phyloP scores from a whole-genome alignment of 1,139 yeast species.

The Citeromyces hawaiiensis region DNA sequence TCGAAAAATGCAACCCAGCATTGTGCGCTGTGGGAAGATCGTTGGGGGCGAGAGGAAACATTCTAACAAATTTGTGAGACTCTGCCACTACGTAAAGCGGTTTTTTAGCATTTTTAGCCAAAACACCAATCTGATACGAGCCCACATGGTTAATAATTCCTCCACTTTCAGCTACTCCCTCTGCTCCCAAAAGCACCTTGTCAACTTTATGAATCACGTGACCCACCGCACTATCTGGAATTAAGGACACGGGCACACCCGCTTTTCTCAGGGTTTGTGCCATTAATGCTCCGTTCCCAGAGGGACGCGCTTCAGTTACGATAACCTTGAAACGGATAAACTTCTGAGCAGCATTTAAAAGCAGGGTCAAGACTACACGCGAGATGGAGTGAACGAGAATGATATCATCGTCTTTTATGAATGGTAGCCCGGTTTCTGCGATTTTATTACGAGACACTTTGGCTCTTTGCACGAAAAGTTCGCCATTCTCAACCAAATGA shows the following conservation, averaged over 20 bases:
- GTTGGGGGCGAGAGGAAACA: slow-evolving; percentile 88
- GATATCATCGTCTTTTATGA: slow-evolving; percentile 86
- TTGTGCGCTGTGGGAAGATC: slow-evolving; percentile 55
- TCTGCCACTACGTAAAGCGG: slow-evolving; percentile 94
- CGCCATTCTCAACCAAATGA: slow-evolving; percentile 88
- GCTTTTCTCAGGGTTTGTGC: slow-evolving; percentile 53
- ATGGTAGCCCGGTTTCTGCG: slow-evolving; percentile 79
- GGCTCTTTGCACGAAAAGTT: slow-evolving; percentile 82
- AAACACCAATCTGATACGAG: slow-evolving; percentile 85
- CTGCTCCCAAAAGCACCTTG: slow-evolving; percentile 93
- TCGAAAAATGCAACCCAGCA: slow-evolving; percentile 26
- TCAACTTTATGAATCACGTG: slow-evolving; percentile 85
- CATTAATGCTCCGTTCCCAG: slow-evolving; percentile 56
- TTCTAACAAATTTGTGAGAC: slow-evolving; percentile 89
- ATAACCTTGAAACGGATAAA: slow-evolving; percentile 78
- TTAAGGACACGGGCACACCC: slow-evolving; percentile 86
- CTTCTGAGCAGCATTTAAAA: slow-evolving; percentile 61
- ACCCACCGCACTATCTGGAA: slow-evolving; percentile 92
- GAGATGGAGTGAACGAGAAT: slow-evolving; percentile 87
- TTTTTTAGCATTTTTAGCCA: slow-evolving; percentile 81
- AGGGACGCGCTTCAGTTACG: slow-evolving; percentile 85
- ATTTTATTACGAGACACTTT: slow-evolving; percentile 80
- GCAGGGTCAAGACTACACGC: slow-evolving; percentile 73
- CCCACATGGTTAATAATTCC: slow-evolving; percentile 96
- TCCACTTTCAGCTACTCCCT: slow-evolving; percentile 98